Conservation (phyloP, 805 yeast species). For the Brettanomyces nanus region DNA sequence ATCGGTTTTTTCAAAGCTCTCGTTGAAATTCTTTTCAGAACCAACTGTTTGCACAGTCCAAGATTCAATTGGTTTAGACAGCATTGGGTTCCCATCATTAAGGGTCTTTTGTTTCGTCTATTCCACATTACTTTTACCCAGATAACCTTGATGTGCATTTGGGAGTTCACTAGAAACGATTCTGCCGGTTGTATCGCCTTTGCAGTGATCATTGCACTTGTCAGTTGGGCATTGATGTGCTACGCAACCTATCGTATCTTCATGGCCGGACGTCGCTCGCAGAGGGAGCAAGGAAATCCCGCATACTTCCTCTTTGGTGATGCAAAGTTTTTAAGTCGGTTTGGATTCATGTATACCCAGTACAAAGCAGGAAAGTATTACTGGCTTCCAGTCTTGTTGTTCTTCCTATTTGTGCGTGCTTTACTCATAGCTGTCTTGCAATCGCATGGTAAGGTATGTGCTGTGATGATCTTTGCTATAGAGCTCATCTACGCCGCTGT, state of each 20-base stretch:
- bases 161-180: slow-evolving; percentile 83
- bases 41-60: slow-evolving; percentile 50
- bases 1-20: slow-evolving; percentile 60
- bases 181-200: slow-evolving; percentile 77
- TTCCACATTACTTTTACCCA: slow-evolving; percentile 85
- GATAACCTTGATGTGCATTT: slow-evolving; percentile 66
- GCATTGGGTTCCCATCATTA: slow-evolving; percentile 77
- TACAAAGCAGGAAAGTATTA: slow-evolving; percentile 82
- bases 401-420: slow-evolving; percentile 65
- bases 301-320: slow-evolving; percentile 90
- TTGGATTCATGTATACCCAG: slow-evolving; percentile 89
- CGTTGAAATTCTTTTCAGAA: slow-evolving; percentile 53
- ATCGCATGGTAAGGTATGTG: slow-evolving; percentile 69
- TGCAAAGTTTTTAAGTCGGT: slow-evolving; percentile 67
- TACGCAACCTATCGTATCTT: slow-evolving; percentile 75
- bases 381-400: slow-evolving; percentile 61
- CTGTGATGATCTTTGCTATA: slow-evolving; percentile 64
- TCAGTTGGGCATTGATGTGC: slow-evolving; percentile 48
- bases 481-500: slow-evolving; percentile 65
- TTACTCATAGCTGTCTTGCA: slow-evolving; percentile 85
- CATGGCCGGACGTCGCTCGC: slow-evolving; percentile 64
- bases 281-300: slow-evolving; percentile 72
- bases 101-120: slow-evolving; percentile 83
- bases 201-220: slow-evolving; percentile 61
- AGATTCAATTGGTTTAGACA: slow-evolving; percentile 70